Percentiles rank a stretch among this genome's conserved stretches.
These are phyloP conservation scores for Rhynchosporium graminicola DNA, from an alignment of 2,329 filamentous ascomycete species.

Conservation along the genomic window DNA sequence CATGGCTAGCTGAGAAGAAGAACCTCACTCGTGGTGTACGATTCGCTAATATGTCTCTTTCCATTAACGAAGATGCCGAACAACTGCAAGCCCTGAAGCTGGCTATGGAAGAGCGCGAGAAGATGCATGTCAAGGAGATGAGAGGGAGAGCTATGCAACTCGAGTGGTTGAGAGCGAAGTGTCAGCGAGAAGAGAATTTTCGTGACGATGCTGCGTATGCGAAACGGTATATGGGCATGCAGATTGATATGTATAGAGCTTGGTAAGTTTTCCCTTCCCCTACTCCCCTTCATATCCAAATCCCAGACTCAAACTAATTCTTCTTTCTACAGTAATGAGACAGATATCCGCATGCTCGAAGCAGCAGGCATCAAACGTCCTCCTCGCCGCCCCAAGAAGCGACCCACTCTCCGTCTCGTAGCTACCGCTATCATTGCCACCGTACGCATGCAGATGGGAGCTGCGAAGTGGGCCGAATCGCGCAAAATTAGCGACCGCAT, in stretches of 20 bases:
- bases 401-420: constrained; percentile 47
- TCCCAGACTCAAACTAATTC: background rate
- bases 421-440: constrained; percentile 51
- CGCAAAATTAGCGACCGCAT: constrained; percentile 47
- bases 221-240: constrained; percentile 79
- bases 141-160: constrained; percentile 86
- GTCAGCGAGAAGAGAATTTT: constrained; percentile 77
- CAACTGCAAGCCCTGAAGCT: constrained; percentile 41
- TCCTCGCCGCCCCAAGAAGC: constrained; percentile 24
- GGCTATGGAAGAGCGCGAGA: constrained; percentile 49
- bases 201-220: constrained; percentile 80
- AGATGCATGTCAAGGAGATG: constrained; percentile 72
- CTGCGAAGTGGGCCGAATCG: constrained; percentile 51
- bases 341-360: constrained; percentile 81
- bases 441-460: constrained; percentile 52
- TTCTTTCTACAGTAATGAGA: constrained; percentile 71
- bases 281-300: background rate
- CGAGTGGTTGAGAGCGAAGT: constrained; percentile 81
- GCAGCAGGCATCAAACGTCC: constrained; percentile 62
- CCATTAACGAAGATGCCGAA: constrained; percentile 43
- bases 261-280: constrained; percentile 65
- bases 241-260: constrained; percentile 80
- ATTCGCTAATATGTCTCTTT: constrained; percentile 43
- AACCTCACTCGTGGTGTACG: constrained; percentile 44
- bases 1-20: constrained; percentile 47